Base-by-base conservation (phyloP, 164 flowering plant genomes). In the Litsea cubeba region DNA sequence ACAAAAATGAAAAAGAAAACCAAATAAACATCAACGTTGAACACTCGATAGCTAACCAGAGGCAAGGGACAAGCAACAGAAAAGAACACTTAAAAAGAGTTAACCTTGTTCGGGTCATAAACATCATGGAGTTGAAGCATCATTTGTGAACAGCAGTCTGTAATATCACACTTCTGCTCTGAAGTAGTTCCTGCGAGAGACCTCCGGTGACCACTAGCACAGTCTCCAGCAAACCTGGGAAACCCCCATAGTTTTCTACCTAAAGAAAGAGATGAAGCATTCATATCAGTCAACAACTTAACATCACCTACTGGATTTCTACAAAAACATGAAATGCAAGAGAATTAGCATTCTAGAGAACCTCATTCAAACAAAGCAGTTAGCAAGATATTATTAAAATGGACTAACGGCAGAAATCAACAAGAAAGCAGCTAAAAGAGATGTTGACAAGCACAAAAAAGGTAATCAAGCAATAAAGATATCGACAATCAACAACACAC, bases 111-210 rank as follows among this genome's bases (percentile, higher is more conserved):
- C 58, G 97, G 97, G 82, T 95, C 95, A 82, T 92, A 94, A 75
- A 93, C 97, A 80, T 91, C 95, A 73, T 91, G 93, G 49, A 95
- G 95, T 82, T 91, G 97, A 74, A 93, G 95, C 77, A 95, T 91
- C 99, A 94, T 91, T 77, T 94, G 98, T 23, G 97, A 95, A 80
- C 88, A 94, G 17, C 92, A 84, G 82, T 95, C 97, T 7, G 92
- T 83, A 51, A 95, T 86, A 77, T 95, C 97, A 65, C 70, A 80
- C 79, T 90, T 93, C 72, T 87, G 91, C 77, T 94, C 99, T 62
- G 88, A 72, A 78, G 62, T 84, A 68, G 90, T 79, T 70, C 88
- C 91, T 1, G 84, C 54, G 51, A 79, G 78, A 40, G 46, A 40
- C 81, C 77, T 89, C 57, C 82, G 75, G 77, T 87, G 88, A 24